Percentiles rank a stretch among this genome's conserved stretches.
Conservation (phyloP, 139 green algal genomes). For the Chlorella sp. region DNA sequence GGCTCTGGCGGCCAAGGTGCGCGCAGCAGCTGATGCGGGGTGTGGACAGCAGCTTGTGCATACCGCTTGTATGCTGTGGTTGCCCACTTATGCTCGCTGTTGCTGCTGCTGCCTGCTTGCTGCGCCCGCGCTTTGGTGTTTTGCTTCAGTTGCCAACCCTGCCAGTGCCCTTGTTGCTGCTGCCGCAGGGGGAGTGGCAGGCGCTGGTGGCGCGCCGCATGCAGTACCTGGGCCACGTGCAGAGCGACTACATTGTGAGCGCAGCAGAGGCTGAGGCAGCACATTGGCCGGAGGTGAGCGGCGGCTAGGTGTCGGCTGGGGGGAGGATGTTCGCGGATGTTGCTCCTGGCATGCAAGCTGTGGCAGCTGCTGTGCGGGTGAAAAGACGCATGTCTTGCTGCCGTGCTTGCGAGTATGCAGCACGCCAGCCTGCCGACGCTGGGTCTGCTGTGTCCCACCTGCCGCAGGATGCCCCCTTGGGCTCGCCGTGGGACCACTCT, state of each 20-base stretch:
- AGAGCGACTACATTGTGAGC: not conserved
- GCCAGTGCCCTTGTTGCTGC: no score
- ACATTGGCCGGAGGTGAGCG: not conserved
- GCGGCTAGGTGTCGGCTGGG: no score
- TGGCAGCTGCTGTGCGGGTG: not conserved
- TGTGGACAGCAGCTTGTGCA: no score
- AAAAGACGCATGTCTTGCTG: no score
- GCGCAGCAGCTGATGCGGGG: no score
- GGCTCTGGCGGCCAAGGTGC: constrained; percentile 2
- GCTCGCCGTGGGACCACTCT: constrained; percentile 9
- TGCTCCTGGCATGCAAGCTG: no score
- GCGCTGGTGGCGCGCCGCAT: constrained; percentile 32
- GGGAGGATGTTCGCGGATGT: no score
- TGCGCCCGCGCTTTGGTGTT: no score
- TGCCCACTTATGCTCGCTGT: no score
- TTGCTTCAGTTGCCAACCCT: no score
- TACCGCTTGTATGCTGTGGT: no score
- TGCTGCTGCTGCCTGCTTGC: not conserved
- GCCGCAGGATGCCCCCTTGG: not conserved
- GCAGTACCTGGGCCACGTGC: constrained; percentile 21
- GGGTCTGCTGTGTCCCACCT: not conserved
- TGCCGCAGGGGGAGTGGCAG: constrained; percentile 36
- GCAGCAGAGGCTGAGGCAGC: constrained; percentile 11
- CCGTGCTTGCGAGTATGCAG: no score
- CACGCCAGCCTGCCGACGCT: not conserved